Percentiles rank a stretch among this genome's conserved stretches.
Conservation (phyloP, 2,329 filamentous ascomycete species). For the Ceratocystiopsis sp. region DNA sequence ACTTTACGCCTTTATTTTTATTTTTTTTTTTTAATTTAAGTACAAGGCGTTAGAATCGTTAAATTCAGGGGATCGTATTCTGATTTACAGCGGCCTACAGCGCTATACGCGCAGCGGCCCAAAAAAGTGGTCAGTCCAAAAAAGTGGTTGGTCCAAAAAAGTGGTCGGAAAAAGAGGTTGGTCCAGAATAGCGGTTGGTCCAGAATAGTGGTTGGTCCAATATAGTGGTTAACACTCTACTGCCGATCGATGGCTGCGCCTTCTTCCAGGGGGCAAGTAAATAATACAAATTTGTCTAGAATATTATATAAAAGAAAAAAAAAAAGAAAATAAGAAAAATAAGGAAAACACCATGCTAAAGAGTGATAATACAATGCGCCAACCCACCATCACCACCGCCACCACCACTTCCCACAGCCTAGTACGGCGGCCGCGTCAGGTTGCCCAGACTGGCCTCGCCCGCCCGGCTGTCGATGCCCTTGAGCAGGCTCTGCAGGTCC, state of each 20-base stretch:
- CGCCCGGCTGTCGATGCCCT: slow-evolving; percentile 31
- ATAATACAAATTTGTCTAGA: not conserved
- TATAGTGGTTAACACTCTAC: too few relatives aligned
- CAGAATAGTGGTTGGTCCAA: not conserved
- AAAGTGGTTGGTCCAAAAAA: too few relatives aligned
- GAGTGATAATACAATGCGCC: not conserved
- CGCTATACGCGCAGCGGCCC: too few relatives aligned
- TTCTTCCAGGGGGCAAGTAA: not conserved
- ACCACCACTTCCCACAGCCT: not conserved
- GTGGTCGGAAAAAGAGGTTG: too few relatives aligned
- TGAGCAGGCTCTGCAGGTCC: slow-evolving; percentile 31
- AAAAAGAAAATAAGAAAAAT: not conserved
- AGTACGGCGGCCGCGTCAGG: slow-evolving; percentile 33
- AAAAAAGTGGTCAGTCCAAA: too few relatives aligned
- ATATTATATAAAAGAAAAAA: not conserved
- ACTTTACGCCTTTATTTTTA: too few relatives aligned
- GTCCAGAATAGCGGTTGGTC: too few relatives aligned
- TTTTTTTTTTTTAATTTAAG: too few relatives aligned
- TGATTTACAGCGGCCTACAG: too few relatives aligned
- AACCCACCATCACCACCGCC: not conserved
- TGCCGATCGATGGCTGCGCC: too few relatives aligned
- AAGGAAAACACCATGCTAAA: not conserved
- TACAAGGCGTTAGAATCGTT: too few relatives aligned
- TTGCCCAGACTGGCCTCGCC: slow-evolving; percentile 29
- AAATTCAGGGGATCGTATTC: too few relatives aligned